Evolutionary conservation across 2,329 filamentous ascomycete genomes (phyloP).

Genomic region (Periconia digitata): DNA sequence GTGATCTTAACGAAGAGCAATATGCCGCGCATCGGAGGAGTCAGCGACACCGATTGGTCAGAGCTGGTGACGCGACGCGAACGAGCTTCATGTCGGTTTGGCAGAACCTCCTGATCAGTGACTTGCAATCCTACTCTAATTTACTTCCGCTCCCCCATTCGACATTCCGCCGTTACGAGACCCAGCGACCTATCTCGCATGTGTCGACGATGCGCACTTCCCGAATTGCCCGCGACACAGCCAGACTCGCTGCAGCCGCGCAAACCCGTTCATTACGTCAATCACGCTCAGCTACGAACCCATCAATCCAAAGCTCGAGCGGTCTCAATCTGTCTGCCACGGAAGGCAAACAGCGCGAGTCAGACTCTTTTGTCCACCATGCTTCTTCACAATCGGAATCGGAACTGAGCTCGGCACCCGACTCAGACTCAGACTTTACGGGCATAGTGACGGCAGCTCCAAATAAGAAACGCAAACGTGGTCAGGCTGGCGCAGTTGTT

Average conservation of each 20-base stretch:
- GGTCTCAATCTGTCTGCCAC: slow-evolving; percentile 21
- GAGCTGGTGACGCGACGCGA: background rate
- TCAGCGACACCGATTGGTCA: slow-evolving; percentile 9
- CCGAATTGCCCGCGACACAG: slow-evolving; percentile 41
- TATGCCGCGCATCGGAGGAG: background rate
- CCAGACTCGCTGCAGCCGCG: slow-evolving; percentile 33
- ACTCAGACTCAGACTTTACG: slow-evolving; percentile 28
- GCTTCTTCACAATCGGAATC: slow-evolving; percentile 25
- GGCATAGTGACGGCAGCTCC: slow-evolving; percentile 13
- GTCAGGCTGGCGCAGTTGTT: slow-evolving; percentile 29
- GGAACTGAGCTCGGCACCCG: slow-evolving; percentile 34
- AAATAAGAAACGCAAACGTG: slow-evolving; percentile 53
- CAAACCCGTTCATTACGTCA: slow-evolving; percentile 34
- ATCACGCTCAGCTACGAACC: slow-evolving; percentile 28
- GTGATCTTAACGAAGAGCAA: slow-evolving; percentile 4
- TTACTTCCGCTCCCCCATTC: background rate
- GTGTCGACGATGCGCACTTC: slow-evolving; percentile 38
- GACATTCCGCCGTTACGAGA: too few relatives aligned
- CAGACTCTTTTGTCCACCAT: slow-evolving; percentile 9
- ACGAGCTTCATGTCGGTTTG: slow-evolving; percentile 6
- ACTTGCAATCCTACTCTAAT: background rate
- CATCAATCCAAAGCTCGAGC: slow-evolving; percentile 16
- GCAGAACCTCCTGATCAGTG: background rate
- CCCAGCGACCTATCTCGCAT: too few relatives aligned
- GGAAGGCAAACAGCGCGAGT: slow-evolving; percentile 10